These are phyloP conservation scores for Phytophthora sojae DNA, from an alignment of 352 stramenopile species.

Conservation along the genomic window DNA sequence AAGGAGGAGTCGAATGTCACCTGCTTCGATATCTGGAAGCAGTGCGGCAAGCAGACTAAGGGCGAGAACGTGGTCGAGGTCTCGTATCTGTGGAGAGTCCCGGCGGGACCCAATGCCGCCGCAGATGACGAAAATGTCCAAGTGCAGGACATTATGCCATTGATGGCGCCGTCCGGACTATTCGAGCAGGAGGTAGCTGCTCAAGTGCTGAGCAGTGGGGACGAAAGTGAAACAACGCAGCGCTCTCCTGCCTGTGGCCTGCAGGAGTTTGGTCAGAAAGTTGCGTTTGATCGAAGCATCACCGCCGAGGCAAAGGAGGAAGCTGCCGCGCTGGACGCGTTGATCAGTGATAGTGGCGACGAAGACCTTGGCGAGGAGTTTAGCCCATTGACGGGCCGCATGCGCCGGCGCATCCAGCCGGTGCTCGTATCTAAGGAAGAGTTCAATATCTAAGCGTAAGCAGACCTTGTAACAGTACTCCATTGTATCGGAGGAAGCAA, in stretches of 20 bases:
- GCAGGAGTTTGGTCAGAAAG: conserved; percentile 51
- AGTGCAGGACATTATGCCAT: conserved; percentile 25
- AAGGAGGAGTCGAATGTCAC: conserved; percentile 54
- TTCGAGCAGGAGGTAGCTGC: conserved; percentile 34
- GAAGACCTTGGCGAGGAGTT: conserved; percentile 34
- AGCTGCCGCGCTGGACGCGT: conserved; percentile 19
- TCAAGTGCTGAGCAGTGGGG: conserved; percentile 28
- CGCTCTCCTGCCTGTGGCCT: conserved; percentile 38
- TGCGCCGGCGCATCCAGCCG: conserved; percentile 62
- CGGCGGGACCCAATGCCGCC: conserved; percentile 3
- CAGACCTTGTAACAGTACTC: conserved; percentile 39
- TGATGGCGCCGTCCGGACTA: conserved; percentile 30
- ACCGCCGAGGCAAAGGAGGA: conserved; percentile 29
- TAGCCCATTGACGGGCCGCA: conserved; percentile 41
- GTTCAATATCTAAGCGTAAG: conserved; percentile 58
- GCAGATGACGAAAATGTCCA: conserved; percentile 22
- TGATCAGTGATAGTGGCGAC: conserved; percentile 33
- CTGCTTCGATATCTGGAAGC: conserved; percentile 80
- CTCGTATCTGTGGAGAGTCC: conserved; percentile 62
- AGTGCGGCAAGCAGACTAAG: conserved; percentile 63
- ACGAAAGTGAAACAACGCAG: conserved; percentile 31
- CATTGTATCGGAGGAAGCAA: conserved; percentile 30
- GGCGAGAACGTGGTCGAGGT: conserved; percentile 80
- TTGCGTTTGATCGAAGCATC: conserved; percentile 53
- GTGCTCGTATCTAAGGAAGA: conserved; percentile 61